phyloP scores from a whole-genome alignment of 2,329 filamentous ascomycete genomes.

The Dothideomycetes sp. region DNA sequence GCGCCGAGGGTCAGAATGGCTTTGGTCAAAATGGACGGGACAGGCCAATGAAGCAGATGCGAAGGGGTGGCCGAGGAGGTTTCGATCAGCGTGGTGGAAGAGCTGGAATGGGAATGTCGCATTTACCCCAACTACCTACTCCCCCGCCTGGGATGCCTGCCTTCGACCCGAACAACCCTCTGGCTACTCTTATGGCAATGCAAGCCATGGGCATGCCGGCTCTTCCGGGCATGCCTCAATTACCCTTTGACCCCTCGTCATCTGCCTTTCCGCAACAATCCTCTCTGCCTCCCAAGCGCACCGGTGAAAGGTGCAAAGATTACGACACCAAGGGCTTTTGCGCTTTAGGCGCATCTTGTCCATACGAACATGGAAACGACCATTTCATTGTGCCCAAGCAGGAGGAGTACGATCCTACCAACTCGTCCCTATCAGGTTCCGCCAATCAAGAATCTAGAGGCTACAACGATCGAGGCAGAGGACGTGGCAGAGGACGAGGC shows the following conservation, averaged over 20 bases:
- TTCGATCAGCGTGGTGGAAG: constrained; percentile 12
- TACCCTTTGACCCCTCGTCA: constrained; percentile 21
- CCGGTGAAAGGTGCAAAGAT: constrained; percentile 49
- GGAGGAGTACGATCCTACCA: constrained; percentile 49
- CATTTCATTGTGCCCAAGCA: constrained; percentile 30
- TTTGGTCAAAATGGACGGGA: constrained; percentile 26
- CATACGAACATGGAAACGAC: constrained; percentile 56
- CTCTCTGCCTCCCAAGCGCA: constrained; percentile 12
- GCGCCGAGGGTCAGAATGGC: constrained; percentile 29
- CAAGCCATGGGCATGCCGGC: constrained; percentile 39
- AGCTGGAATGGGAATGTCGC: constrained; percentile 5
- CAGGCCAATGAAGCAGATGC: constrained; percentile 48
- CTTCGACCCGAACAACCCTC: constrained; percentile 49
- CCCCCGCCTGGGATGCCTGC: constrained; percentile 35
- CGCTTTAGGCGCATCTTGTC: constrained; percentile 53
- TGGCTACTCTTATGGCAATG: constrained; percentile 52
- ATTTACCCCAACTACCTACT: constrained; percentile 25
- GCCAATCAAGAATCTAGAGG: constrained; percentile 11
- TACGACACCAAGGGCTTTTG: constrained; percentile 67
- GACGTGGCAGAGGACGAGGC: constrained; percentile 19
- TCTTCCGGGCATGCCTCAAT: constrained; percentile 31
- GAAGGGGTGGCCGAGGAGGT: constrained; percentile 40
- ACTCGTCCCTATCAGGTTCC: constrained; percentile 33
- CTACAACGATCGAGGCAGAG: constrained; percentile 28
- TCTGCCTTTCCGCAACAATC: constrained; percentile 12